Evolutionary conservation across 371 early-diverging fungal genomes (phyloP).

Genomic region (Mucor sp.): DNA sequence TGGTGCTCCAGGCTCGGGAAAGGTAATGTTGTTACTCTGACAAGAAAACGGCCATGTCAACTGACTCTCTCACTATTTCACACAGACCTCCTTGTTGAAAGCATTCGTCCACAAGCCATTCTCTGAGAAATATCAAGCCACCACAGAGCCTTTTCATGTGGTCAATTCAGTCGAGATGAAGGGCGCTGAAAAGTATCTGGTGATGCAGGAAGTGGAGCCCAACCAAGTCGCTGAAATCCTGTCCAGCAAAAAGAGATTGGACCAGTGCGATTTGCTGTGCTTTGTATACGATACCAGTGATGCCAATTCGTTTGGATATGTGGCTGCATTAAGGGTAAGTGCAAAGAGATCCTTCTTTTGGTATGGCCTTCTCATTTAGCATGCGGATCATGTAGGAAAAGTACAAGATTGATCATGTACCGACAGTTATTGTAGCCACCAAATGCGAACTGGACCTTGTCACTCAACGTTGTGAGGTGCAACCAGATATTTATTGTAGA

Average conservation of each 20-base stretch:
- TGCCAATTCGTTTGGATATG: conserved; percentile 90
- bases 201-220: conserved; percentile 91
- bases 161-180: conserved; percentile 95
- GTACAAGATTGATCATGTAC: conserved; percentile 82
- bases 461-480: conserved; percentile 67
- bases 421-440: conserved; percentile 91
- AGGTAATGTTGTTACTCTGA: too few species aligned
- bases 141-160: conserved; percentile 74
- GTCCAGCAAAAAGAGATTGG: conserved; percentile 76
- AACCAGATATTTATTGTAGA: conserved; percentile 93
- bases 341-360: not conserved
- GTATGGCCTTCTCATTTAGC: too few species aligned
- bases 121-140: conserved; percentile 72
- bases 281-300: conserved; percentile 96
- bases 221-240: conserved; percentile 78
- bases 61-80: conserved; percentile 19
- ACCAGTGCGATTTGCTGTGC: conserved; percentile 88
- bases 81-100: conserved; percentile 86
- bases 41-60: too few species aligned
- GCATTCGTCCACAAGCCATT: conserved; percentile 86
- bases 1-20: conserved; percentile 93
- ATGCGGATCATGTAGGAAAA: conserved; percentile 54
- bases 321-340: conserved; percentile 81
- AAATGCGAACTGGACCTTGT: conserved; percentile 93
- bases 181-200: conserved; percentile 91